These are phyloP conservation scores for Elasticomyces elasticus DNA, from an alignment of 495 filamentous ascomycete species.

Conservation along the genomic window DNA sequence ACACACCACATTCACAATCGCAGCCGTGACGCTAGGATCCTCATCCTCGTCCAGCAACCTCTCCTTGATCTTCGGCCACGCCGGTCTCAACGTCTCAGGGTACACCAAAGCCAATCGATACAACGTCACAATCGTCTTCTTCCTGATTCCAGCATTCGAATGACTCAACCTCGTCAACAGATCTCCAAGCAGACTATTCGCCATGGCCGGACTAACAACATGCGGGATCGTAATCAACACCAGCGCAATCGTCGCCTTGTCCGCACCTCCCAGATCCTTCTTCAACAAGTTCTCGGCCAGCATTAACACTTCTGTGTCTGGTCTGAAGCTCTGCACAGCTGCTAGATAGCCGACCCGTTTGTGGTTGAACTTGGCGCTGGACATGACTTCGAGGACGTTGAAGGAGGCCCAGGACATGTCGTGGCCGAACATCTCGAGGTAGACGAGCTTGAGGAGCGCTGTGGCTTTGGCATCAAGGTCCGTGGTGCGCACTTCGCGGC, in stretches of 20 bases:
- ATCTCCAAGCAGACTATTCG: conserved; percentile 77
- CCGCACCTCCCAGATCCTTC: conserved; percentile 79
- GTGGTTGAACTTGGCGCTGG: conserved; percentile 81
- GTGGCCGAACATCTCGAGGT: conserved; percentile 97
- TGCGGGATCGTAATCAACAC: conserved; percentile 83
- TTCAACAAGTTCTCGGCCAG: conserved; percentile 93
- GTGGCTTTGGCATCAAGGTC: conserved; percentile 98
- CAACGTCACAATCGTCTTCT: conserved; percentile 89
- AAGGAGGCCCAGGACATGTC: conserved; percentile 99
- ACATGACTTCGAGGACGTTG: conserved; percentile 98
- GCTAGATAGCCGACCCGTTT: conserved; percentile 95
- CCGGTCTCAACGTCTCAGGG: conserved; percentile 79
- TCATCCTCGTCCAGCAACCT: conserved; percentile 81
- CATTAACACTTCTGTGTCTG: conserved; percentile 96
- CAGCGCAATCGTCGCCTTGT: conserved; percentile 64
- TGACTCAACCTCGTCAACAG: conserved; percentile 77
- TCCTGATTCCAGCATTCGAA: conserved; percentile 69
- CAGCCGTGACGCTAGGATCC: conserved; percentile 87
- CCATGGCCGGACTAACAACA: conserved; percentile 80
- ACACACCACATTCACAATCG: conserved; percentile 92
- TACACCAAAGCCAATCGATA: conserved; percentile 90
- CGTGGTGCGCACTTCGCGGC: conserved; percentile 73
- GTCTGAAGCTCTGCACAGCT: conserved; percentile 87
- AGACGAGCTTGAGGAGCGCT: conserved; percentile 85
- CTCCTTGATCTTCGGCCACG: conserved; percentile 96